Base-by-base conservation (phyloP, 495 filamentous ascomycete species). In the Hypoxylon crocopeplum region DNA sequence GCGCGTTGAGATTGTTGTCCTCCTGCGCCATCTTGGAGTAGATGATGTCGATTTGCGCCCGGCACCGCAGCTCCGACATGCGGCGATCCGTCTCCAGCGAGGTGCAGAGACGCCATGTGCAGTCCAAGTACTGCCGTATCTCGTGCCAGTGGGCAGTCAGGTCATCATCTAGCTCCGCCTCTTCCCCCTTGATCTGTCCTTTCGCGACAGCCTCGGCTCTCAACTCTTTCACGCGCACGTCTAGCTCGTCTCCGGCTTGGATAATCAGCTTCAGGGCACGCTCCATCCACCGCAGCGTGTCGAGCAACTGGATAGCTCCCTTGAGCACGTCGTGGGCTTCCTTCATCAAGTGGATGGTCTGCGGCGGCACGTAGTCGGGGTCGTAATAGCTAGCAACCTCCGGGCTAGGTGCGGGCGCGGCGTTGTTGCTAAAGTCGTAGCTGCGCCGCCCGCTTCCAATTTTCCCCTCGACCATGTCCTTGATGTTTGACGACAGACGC, bases 1-100 rank as follows among this genome's bases (percentile, higher is more conserved):
- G 67, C 34, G 68, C 68, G 41, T 65, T 69, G 29, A 72, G 61
- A 29, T 69, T 71, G 46, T 72, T 72, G 24, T 72, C 70, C 27
- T 72, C 70, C 22, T 71, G 68, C 33, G 68, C 67, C 59, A 72
- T 69, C 59, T 69, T 72, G 32, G 68, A 68, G 41, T 66, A 72
- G 44, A 72, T 72, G 21, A 72, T 71, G 36, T 72, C 70, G 30
- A 71, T 72, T 45, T 71, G 70, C 5, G 70, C 68, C n/a, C 68
- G 60, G 34, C 68, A 71, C 3, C 70, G 47, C 4, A 70, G 36
- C 48, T 72, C 70, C 10, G 66, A 66, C 70, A 72, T 72, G 4
- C 66, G 56, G 11, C 70, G 38, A 22, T 72, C 68, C 1, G 70
- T 72, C 39, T 72, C 70, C 1, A 72, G 70, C 12, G 68, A 67